Evolutionary conservation across 371 early-diverging fungal genomes (phyloP).

Genomic region (Batrachochytrium dendrobatidis): DNA sequence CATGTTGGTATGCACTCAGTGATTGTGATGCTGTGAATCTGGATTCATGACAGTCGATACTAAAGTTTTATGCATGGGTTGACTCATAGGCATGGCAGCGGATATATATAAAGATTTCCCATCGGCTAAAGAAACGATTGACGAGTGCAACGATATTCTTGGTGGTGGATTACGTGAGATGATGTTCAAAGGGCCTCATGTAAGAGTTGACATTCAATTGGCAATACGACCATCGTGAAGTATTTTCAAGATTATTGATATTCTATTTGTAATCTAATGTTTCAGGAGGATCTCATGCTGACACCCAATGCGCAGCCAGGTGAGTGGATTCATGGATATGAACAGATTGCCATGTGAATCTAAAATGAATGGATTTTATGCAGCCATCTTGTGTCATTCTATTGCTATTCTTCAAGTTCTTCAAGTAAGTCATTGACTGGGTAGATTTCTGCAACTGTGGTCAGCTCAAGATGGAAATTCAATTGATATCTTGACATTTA

Average conservation of each 20-base stretch:
- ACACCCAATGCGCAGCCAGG: constrained; percentile 90
- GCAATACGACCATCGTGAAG: not conserved
- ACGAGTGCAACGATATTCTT: constrained; percentile 82
- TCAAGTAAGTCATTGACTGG: constrained; percentile 37
- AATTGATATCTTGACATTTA: not conserved
- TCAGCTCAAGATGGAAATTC: too few species aligned
- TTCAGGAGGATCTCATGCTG: constrained; percentile 57
- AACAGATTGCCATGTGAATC: not conserved
- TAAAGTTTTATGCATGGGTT: too few species aligned
- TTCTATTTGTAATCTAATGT: too few species aligned
- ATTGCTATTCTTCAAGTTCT: constrained; percentile 82
- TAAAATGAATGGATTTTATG: not conserved
- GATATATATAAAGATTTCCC: constrained; percentile 75
- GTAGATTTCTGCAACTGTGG: not conserved
- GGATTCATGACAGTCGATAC: too few species aligned
- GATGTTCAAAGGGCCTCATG: constrained; percentile 82
- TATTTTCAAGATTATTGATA: too few species aligned
- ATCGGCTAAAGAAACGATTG: constrained; percentile 72
- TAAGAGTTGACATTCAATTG: constrained; percentile 12
- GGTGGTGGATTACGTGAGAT: constrained; percentile 57
- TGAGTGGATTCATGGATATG: constrained; percentile 10
- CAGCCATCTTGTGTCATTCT: constrained; percentile 84
- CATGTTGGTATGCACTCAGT: too few species aligned
- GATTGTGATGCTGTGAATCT: too few species aligned
- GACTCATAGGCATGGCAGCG: constrained; percentile 75